These are phyloP conservation scores for Xylaria intraflava DNA, from an alignment of 495 filamentous ascomycete species.

Conservation along the genomic window DNA sequence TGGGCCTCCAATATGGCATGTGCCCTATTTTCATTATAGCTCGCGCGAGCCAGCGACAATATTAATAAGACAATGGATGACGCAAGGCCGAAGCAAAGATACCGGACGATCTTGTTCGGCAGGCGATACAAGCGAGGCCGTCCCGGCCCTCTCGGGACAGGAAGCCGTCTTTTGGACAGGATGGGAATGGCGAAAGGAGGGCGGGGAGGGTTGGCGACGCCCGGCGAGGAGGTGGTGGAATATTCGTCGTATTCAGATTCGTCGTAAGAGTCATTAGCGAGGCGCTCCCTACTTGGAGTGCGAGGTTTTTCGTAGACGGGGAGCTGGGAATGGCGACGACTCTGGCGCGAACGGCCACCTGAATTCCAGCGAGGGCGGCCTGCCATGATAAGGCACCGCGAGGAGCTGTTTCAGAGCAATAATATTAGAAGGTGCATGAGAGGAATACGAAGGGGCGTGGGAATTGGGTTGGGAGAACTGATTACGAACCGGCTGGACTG, in stretches of 20 bases:
- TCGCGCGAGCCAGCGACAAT: slow-evolving; percentile 60
- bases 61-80: slow-evolving; percentile 66
- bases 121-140: slow-evolving; percentile 49
- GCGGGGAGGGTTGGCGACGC: slow-evolving; percentile 38
- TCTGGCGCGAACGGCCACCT: slow-evolving; percentile 28
- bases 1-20: slow-evolving; percentile 44
- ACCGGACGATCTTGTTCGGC: slow-evolving; percentile 60
- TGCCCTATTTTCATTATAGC: slow-evolving; percentile 54
- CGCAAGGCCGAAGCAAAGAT: slow-evolving; percentile 63
- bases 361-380: slow-evolving; percentile 18
- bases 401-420: neutral
- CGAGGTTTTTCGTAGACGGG: slow-evolving; percentile 37
- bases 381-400: slow-evolving; percentile 21
- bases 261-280: slow-evolving; percentile 36
- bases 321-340: slow-evolving; percentile 31
- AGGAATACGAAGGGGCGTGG: neutral
- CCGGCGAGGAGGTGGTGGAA: slow-evolving; percentile 35
- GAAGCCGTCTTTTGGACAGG: slow-evolving; percentile 38
- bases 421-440: neutral
- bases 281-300: slow-evolving; percentile 33
- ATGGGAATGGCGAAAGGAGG: slow-evolving; percentile 47
- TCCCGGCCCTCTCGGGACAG: slow-evolving; percentile 32
- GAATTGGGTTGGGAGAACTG: neutral
- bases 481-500: neutral
- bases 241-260: slow-evolving; percentile 38